phyloP scores from a whole-genome alignment of 371 early-diverging fungal genomes.

The Mortierella sp. region DNA sequence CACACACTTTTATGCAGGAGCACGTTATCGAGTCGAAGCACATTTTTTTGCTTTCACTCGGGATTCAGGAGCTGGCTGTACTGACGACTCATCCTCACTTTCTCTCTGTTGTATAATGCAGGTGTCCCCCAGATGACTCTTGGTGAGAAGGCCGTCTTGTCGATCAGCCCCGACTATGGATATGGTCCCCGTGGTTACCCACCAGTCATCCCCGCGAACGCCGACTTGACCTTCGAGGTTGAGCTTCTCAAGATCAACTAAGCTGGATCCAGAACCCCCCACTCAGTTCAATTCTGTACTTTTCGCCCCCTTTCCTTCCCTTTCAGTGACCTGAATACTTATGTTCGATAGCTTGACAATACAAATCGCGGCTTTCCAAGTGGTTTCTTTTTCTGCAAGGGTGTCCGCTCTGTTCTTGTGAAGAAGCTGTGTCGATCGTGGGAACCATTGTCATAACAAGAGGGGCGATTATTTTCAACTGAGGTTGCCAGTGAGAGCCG shows the following conservation, averaged over 20 bases:
- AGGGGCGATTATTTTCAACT: too few relatives aligned
- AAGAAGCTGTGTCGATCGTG: background rate
- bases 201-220: conserved; percentile 84
- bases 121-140: conserved; percentile 91
- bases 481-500: background rate
- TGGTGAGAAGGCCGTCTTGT: conserved; percentile 78
- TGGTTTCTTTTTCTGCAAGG: background rate
- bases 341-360: background rate
- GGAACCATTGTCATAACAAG: background rate
- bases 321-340: background rate
- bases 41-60: background rate
- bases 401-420: background rate
- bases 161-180: conserved; percentile 81
- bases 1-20: background rate
- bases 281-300: background rate
- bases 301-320: background rate
- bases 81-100: background rate
- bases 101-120: background rate
- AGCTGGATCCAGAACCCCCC: conserved; percentile 17
- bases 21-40: background rate
- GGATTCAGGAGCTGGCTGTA: background rate
- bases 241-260: conserved; percentile 89
- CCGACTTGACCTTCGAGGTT: conserved; percentile 88
- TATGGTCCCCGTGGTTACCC: conserved; percentile 80
- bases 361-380: background rate